Base-by-base conservation (phyloP, 2,329 filamentous ascomycete species). In the Diaporthe humulicola region DNA sequence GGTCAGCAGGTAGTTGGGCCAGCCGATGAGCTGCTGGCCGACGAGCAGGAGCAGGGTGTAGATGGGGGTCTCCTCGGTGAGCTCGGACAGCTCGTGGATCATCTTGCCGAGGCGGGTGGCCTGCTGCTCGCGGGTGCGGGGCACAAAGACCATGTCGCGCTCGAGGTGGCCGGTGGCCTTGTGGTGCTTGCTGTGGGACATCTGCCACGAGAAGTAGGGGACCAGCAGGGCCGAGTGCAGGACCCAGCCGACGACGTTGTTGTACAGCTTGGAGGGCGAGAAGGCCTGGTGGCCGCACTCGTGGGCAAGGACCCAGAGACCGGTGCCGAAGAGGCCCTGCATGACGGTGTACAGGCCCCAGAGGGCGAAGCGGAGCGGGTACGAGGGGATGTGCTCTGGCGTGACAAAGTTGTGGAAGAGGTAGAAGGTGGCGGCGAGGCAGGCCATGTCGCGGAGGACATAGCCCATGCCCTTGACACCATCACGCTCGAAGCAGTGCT, bases 131-230 rank as follows among this genome's bases (percentile, higher is more conserved):
- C 96, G 93, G 73, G 95, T 98, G 86, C 95, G 95, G 76, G 97
- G 97, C n/a, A 98, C 89, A 84, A 98, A 98, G 77, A 98, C 97
- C 97, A 99, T 99, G 86, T 99, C 97, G 79, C 96, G 95, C 87
- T 97, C 95, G 87, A 99, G 93, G 89, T 99, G 92, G 80, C 96
- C 97, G 52, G 97, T 99, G 78, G 96, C 95, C 91, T 98, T 98
- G 94, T 99, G 97, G 89, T 99, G 97, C 92, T 98, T 98, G 88
- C 95, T 94, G 88, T 99, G 97, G 79, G 95, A 98, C 86, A 98
- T 96, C 88, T 99, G 98, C 97, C 97, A 99, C 83, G 95, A 98
- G 88, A 98, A 99, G 88, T 98, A 99, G 30, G 97, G 97, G 66
- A 99, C 96, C 73, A 98, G 89, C 52, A 98, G 91, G 58, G 92